phyloP scores from a whole-genome alignment of 805 yeast species.

The Candida hispaniensis region DNA sequence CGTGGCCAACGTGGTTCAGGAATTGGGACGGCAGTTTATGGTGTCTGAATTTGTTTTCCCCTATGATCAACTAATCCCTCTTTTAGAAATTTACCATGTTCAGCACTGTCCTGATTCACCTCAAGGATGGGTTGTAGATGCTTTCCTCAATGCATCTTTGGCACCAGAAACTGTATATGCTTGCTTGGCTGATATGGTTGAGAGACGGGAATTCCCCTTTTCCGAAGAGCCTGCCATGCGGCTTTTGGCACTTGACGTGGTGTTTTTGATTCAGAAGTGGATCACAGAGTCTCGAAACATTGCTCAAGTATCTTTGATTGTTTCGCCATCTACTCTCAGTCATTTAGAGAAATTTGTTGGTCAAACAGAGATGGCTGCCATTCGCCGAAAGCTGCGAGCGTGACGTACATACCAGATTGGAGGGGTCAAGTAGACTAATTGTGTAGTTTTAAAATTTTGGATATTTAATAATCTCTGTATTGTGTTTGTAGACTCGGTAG shows the following conservation, averaged over 20 bases:
- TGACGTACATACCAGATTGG: too few species aligned
- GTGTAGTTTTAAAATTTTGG: too few species aligned
- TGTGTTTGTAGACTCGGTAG: too few species aligned
- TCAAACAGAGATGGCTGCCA: slow-evolving; percentile 3
- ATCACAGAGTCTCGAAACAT: slow-evolving; percentile 17
- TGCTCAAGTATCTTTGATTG: slow-evolving; percentile 9
- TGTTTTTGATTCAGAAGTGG: slow-evolving; percentile 23
- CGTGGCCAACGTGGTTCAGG: slow-evolving; percentile 32
- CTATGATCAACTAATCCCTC: slow-evolving; percentile 54
- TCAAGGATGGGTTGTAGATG: slow-evolving; percentile 32
- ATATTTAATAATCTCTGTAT: too few species aligned
- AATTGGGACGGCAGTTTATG: slow-evolving; percentile 53
- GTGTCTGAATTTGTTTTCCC: slow-evolving; percentile 75
- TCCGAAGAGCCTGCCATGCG: slow-evolving; percentile 21
- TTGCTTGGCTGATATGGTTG: slow-evolving; percentile 25
- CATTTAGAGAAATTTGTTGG: slow-evolving; percentile 7
- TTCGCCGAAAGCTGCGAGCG: slow-evolving; percentile 15
- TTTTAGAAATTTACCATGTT: slow-evolving; percentile 47
- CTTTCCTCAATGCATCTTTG: slow-evolving; percentile 30
- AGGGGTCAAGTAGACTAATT: too few species aligned
- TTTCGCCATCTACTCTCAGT: slow-evolving; percentile 2
- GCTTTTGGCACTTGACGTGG: slow-evolving; percentile 24
- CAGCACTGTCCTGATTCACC: slow-evolving; percentile 35
- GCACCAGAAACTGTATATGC: slow-evolving; percentile 23
- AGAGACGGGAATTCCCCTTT: slow-evolving; percentile 27